phyloP scores from a whole-genome alignment of 352 stramenopile genomes.

The Phytophthora chlamydospora region DNA sequence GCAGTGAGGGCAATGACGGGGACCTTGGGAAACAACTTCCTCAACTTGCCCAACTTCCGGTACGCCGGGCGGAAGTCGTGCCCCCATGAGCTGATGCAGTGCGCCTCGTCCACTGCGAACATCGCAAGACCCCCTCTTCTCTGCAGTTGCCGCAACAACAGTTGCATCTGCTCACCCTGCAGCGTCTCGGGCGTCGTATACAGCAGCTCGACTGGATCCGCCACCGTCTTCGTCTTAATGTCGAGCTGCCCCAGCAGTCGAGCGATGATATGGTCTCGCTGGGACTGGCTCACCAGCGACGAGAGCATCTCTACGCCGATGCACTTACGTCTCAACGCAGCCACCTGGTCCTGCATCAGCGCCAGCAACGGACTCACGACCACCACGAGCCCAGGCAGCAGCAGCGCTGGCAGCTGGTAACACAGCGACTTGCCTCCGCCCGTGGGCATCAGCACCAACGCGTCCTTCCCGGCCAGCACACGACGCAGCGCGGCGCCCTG shows the following conservation, averaged over 20 bases:
- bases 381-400: slow-evolving; percentile 78
- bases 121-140: slow-evolving; percentile 39
- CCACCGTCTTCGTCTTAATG: neutral
- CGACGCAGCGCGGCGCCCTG: slow-evolving; percentile 51
- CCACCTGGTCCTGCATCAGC: slow-evolving; percentile 91
- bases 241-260: slow-evolving; percentile 33
- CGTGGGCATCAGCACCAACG: slow-evolving; percentile 95
- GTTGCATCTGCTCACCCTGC: slow-evolving; percentile 54
- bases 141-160: slow-evolving; percentile 42
- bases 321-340: slow-evolving; percentile 48
- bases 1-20: slow-evolving; percentile 91
- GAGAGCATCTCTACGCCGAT: slow-evolving; percentile 66
- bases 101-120: slow-evolving; percentile 90
- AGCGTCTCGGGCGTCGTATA: slow-evolving; percentile 92
- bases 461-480: slow-evolving; percentile 51
- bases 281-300: slow-evolving; percentile 44
- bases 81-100: slow-evolving; percentile 92
- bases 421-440: slow-evolving; percentile 97
- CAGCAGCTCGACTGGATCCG: slow-evolving; percentile 58
- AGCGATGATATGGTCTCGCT: slow-evolving; percentile 37
- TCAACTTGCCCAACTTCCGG: slow-evolving; percentile 49
- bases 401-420: slow-evolving; percentile 92
- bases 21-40: slow-evolving; percentile 35
- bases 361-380: slow-evolving; percentile 90
- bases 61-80: slow-evolving; percentile 91